Conservation (phyloP, 495 filamentous ascomycete species). For the Physcia stellaris region DNA sequence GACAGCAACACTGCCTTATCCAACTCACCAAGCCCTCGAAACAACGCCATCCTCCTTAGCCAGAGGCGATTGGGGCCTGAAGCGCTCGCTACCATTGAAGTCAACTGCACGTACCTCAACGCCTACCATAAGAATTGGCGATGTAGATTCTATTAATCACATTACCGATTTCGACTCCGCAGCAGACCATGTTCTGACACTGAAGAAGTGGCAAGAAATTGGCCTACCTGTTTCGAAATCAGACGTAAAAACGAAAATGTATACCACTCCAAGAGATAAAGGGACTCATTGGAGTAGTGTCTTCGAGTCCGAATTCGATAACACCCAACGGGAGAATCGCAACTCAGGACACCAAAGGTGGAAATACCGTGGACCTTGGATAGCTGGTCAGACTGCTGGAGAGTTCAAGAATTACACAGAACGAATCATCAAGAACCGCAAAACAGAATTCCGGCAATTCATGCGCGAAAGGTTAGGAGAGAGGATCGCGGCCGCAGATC, state of each 20-base stretch:
- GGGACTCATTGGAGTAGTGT: slow-evolving; percentile 25
- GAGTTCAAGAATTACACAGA: slow-evolving; percentile 55
- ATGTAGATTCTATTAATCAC: slow-evolving; percentile 78
- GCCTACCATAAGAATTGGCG: slow-evolving; percentile 54
- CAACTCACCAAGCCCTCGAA: slow-evolving; percentile 73
- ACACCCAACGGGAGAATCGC: slow-evolving; percentile 27
- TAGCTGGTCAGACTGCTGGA: slow-evolving; percentile 57
- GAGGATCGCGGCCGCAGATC: slow-evolving; percentile 29
- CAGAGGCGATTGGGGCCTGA: slow-evolving; percentile 89
- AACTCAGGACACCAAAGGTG: slow-evolving; percentile 35
- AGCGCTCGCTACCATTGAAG: slow-evolving; percentile 64
- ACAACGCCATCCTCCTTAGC: slow-evolving; percentile 61
- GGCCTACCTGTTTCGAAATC: slow-evolving; percentile 48
- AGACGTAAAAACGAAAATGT: slow-evolving; percentile 18
- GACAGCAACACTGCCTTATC: slow-evolving; percentile 61
- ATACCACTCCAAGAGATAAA: slow-evolving; percentile 9
- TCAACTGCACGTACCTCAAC: slow-evolving; percentile 53
- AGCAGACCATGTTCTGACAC: slow-evolving; percentile 64
- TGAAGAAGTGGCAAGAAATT: slow-evolving; percentile 80
- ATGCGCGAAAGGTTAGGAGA: slow-evolving; percentile 32
- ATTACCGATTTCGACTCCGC: slow-evolving; percentile 83
- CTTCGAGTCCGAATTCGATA: slow-evolving; percentile 35
- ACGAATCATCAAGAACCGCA: slow-evolving; percentile 45
- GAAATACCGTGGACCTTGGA: slow-evolving; percentile 72
- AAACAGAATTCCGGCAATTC: slow-evolving; percentile 47